Base-by-base conservation (phyloP, 257 asterid species). In the Striga asiatica region DNA sequence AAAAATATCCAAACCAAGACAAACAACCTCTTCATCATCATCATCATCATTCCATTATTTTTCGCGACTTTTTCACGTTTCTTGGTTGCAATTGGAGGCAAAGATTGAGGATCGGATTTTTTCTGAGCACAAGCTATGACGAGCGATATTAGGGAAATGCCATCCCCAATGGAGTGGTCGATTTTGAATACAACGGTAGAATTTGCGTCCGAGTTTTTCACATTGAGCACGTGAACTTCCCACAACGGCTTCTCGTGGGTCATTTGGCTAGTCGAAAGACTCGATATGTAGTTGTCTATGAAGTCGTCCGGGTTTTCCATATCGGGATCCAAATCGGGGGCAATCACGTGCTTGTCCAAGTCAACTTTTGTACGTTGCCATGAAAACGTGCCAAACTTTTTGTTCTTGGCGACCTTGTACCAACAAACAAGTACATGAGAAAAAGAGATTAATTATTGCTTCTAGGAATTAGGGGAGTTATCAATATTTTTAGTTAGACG, bases 141-240 rank as follows among this genome's bases (percentile, higher is more conserved):
- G 0, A 50, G 50, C 0, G 81, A 66, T 5, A 78, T 58, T 12
- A 75, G 60, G 0, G 84, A 78, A 1, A 75, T 60, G 0, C 84
- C 84, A 21, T 74, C 81, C 1, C 84, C 84, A 20, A 78, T 31
- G 0, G 81, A 75, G 28, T 78, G 84, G 23, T 75, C 77, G 17
- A 69, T 28, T 56, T 61, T 67, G 20, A 69, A 54, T 16, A 75
- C 18, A 1, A 16, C 64, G 0, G 50, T 34, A 0, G 79, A 52
- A 3, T 64, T 42, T 12, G 85, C 77, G 20, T 75, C 63, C 0
- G 79, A 64, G 16, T 76, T 78, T 58, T 49, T 57, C 24, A 75
- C 23, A 34, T 78, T 78, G 0, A 78, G 61, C 18, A 78, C 67
- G 56, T 78, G 72, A 12, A 75, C 6, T 28, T 78, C 81, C 84